phyloP scores from a whole-genome alignment of 208 protist species.

The Crithidia fasciculata region DNA sequence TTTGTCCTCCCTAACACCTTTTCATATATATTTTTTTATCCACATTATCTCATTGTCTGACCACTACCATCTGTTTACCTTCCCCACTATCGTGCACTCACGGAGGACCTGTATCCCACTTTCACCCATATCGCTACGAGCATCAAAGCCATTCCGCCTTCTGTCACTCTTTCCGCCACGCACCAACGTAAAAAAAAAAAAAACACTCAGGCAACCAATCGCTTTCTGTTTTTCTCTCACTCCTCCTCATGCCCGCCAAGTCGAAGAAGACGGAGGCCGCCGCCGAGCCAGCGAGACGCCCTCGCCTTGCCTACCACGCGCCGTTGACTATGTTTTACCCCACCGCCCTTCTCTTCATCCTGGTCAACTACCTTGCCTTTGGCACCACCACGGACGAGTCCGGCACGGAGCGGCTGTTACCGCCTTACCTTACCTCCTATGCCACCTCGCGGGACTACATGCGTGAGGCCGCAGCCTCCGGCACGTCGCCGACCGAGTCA shows the following conservation, averaged over 20 bases:
- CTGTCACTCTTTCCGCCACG: too few species aligned
- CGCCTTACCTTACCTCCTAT: constrained; percentile 26
- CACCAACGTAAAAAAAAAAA: too few species aligned
- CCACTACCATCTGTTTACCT: too few species aligned
- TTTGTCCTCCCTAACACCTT: too few species aligned
- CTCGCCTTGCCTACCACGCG: constrained; percentile 36
- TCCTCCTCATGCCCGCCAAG: background rate
- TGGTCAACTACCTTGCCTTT: constrained; percentile 72
- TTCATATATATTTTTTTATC: too few species aligned
- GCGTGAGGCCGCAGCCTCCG: background rate
- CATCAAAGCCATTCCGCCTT: too few species aligned
- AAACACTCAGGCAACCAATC: too few species aligned
- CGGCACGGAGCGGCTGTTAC: constrained; percentile 38
- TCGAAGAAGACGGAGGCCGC: background rate
- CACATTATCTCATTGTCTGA: too few species aligned
- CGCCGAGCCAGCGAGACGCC: background rate
- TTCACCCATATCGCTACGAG: too few species aligned
- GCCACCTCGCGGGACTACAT: constrained; percentile 3
- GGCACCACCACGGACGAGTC: constrained; percentile 33
- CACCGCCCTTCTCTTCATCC: constrained; percentile 39
- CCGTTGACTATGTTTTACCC: constrained; percentile 50
- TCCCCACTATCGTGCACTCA: too few species aligned
- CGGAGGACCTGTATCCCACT: too few species aligned
- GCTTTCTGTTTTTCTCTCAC: too few species aligned
- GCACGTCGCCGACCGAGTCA: background rate